Evolutionary conservation across 495 filamentous ascomycete genomes (phyloP), one percentile per base, ranked within the genome.

Genomic region (Neurospora sp.): DNA sequence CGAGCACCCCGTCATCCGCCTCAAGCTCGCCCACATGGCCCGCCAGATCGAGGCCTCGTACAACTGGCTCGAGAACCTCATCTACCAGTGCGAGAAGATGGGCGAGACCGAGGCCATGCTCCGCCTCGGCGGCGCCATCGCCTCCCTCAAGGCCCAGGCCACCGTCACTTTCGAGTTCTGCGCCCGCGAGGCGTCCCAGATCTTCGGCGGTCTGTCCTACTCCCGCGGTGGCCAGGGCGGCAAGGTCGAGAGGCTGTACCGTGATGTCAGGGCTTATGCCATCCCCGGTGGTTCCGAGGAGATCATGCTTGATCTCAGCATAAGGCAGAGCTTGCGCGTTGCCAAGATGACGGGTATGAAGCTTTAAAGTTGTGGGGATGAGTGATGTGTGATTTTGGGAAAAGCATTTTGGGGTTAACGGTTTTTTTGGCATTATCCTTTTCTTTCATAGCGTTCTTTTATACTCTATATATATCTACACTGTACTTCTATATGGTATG

Each of bases 11-110:
- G 96, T 99, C 81, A 99, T 99, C 83, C 93, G 96, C 7, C 90
- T 98, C 83, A 99, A 99, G 85, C 90, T 99, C 39, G 96, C 96
- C 5, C 91, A 98, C 82, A 99, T 99, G 96, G 95, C 94, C 18
- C 89, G 96, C 69, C 96, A 98, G 84, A 97, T 98, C 82, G 96
- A 99, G 82, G 93, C 96, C 11, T 92, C 91, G 14, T 96, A 96
- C 85, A 93, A 92, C 84, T 98, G 96, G 96, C 86, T 98, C n/a
- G 96, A 99, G 86, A 96, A 94, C 80, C 84, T 97, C 54, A 91
- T 97, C 82, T 97, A 92, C 85, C 96, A 99, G 84, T 94, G 93
- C 85, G 81, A 92, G 81, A 89, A 89, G 81, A 99, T 99, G 96
- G 89, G 90, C 62, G 94, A 98, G 83, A 93, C 90, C 41, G 94